Evolutionary conservation across 208 protist genomes (phyloP).

Genomic region (Acanthamoeba royreba): DNA sequence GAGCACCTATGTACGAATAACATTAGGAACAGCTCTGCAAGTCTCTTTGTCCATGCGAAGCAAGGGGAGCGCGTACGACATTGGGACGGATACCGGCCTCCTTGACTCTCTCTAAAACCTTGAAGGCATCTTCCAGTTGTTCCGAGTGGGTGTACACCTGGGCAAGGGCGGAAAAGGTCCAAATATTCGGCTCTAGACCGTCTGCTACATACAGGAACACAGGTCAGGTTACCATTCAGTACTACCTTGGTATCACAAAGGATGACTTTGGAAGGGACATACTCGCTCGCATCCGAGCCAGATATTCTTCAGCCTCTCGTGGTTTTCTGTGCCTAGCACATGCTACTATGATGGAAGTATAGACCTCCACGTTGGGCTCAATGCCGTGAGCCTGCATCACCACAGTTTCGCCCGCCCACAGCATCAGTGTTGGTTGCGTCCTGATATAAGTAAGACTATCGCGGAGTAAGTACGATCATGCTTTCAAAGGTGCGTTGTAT

Average conservation of each 20-base stretch:
- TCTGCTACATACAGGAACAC: not conserved
- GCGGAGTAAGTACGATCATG: not conserved
- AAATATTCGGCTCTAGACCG: not conserved
- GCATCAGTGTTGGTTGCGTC: too few relatives aligned
- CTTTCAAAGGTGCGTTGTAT: not conserved
- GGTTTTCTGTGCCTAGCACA: not conserved
- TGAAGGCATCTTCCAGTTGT: not conserved
- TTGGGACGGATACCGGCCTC: not conserved
- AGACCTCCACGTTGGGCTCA: not conserved
- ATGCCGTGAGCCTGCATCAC: not conserved
- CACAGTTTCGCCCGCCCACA: not conserved
- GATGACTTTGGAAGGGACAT: not conserved
- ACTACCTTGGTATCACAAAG: not conserved
- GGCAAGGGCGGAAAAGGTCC: not conserved
- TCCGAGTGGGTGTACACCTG: not conserved
- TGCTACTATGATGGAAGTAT: not conserved
- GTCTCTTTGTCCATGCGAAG: not conserved
- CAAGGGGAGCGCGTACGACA: not conserved
- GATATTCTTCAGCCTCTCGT: not conserved
- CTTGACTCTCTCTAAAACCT: not conserved
- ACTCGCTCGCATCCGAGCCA: not conserved
- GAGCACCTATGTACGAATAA: not conserved
- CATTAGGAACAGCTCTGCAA: not conserved
- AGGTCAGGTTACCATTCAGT: not conserved
- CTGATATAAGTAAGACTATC: not conserved